phyloP scores from a whole-genome alignment of 768 basidiomycete species.

The Sarcomyxa edulis region DNA sequence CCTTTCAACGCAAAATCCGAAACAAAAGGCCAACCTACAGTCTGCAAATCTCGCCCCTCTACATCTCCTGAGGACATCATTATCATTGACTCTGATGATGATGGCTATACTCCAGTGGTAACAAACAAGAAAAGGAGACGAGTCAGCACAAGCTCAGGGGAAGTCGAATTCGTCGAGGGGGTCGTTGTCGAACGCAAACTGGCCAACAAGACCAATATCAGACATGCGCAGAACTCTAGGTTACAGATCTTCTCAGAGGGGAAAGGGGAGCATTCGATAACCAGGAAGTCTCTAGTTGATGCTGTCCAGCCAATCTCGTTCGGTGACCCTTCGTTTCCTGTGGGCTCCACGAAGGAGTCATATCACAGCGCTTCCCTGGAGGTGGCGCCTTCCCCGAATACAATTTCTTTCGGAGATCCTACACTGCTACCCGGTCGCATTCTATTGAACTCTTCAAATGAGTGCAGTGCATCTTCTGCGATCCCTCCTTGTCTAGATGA shows the following conservation, averaged over 20 bases:
- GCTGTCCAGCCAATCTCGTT: too few species aligned
- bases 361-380: background rate
- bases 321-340: too few species aligned
- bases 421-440: slow-evolving; percentile 3
- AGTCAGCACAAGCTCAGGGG: slow-evolving; percentile 20
- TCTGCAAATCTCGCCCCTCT: slow-evolving; percentile 1
- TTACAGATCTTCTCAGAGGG: background rate
- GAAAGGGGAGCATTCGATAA: too few species aligned
- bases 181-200: slow-evolving; percentile 1
- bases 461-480: background rate
- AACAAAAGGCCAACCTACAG: background rate
- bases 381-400: background rate
- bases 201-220: too few species aligned
- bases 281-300: too few species aligned
- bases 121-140: slow-evolving; percentile 8
- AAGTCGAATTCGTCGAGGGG: slow-evolving; percentile 27
- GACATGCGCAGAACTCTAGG: too few species aligned
- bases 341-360: too few species aligned
- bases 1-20: background rate
- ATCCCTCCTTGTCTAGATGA: slow-evolving; percentile 2
- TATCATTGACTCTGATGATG: slow-evolving; percentile 60
- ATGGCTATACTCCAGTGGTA: slow-evolving; percentile 17
- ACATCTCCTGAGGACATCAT: slow-evolving; percentile 37
- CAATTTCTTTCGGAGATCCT: slow-evolving; percentile 10
- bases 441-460: background rate